phyloP scores from a whole-genome alignment of 2,329 filamentous ascomycete species.

The Fusarium praegraminearum region DNA sequence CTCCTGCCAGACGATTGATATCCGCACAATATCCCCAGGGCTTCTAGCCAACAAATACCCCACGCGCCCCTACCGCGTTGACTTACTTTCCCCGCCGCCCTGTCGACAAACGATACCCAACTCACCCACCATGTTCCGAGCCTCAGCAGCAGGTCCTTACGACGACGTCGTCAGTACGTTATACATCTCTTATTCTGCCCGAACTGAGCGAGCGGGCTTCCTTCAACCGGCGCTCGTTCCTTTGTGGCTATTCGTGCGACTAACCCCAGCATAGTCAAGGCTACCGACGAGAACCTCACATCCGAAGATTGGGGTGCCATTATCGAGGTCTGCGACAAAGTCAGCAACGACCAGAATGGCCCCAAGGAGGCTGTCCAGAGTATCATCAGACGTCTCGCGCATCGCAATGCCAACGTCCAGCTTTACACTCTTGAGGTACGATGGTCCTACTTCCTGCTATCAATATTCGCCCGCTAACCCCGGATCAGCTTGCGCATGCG shows the following conservation, averaged over 20 bases:
- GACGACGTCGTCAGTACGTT: conserved; percentile 70
- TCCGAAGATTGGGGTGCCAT: conserved; percentile 78
- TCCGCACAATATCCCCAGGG: conserved; percentile 16
- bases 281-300: conserved; percentile 97
- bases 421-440: conserved; percentile 89
- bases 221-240: background rate
- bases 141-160: conserved; percentile 68
- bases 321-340: conserved; percentile 73
- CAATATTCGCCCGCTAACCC: conserved; percentile 14
- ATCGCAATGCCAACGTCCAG: conserved; percentile 96
- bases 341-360: conserved; percentile 65
- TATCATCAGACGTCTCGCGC: conserved; percentile 90
- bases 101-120: conserved; percentile 24
- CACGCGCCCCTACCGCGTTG: conserved; percentile 4
- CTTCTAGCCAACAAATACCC: conserved; percentile 18
- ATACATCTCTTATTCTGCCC: background rate
- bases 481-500: conserved; percentile 81
- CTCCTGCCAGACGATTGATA: conserved; percentile 17
- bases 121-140: conserved; percentile 66
- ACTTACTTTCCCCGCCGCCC: conserved; percentile 19
- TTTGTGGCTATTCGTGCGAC: conserved; percentile 8
- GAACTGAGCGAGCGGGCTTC: background rate
- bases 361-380: conserved; percentile 88
- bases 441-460: conserved; percentile 1
- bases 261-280: conserved; percentile 65